Base-by-base conservation (phyloP, 116 monocot genomes). In the Posidonia oceanica region DNA sequence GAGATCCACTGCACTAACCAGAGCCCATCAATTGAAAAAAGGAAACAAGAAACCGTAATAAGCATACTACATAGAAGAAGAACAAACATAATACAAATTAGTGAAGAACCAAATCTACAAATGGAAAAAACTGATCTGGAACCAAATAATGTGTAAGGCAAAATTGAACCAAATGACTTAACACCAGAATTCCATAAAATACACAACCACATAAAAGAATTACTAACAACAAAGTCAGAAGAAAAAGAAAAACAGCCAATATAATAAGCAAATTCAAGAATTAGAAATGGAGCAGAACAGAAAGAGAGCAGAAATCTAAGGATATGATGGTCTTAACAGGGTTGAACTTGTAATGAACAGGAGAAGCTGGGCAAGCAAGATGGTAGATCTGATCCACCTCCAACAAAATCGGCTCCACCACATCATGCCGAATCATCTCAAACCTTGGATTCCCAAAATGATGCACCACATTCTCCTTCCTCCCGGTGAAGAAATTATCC, bases 241-340 rank as follows among this genome's bases (percentile, higher is more conserved):
- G 20, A 42, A 60, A 14, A 5, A 21, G 39, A 39, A 7, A 48
- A 48, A 10, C 12, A 48, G 48, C 2, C 48, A 48, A 64, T 39
- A n/a, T 14, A 16, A 64, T 10, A 7, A 39, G 15, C 18, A 64
- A 38, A 38, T 36, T 10, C 0, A 39, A 6, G 39, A 15, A 39
- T 38, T 39, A 64, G 23, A 39, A 64, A 64, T 39, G 63, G 39
- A 36, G 8, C 3, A 39, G 14, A 14, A 48, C 7, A 48, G 2
- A 29, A 16, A 64, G 17, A 54, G 14, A 38, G 54, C 29, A 62
- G n/a, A 20, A 39, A 73, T 20, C 72, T 71, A 86, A 94, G 91
- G 94, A 94, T 94, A 94, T 94, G 87, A 96, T 96, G 10, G 96
- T 96, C 81, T 96, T 96, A 79, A 96, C 88, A 57, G 96, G 96